A percentile compares a stretch with the other conserved stretches of the same genome.
These are phyloP conservation scores for Naganishia kalamii DNA, from an alignment of 768 basidiomycete species.

Conservation along the genomic window DNA sequence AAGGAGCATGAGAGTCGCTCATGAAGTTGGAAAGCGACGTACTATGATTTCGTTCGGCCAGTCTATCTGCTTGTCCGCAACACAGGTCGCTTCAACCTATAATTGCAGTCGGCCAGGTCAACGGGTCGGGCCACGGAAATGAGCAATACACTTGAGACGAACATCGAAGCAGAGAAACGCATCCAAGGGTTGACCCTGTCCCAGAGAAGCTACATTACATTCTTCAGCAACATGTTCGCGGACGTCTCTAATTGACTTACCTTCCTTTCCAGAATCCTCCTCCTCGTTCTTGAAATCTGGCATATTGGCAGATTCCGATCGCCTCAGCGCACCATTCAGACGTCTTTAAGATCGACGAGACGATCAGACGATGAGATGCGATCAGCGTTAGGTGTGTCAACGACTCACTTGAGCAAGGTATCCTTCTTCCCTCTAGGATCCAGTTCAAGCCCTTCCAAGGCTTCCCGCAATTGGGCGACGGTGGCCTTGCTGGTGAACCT, in stretches of 20 bases:
- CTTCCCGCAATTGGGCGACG: slow-evolving; percentile 38
- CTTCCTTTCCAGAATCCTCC: neutral
- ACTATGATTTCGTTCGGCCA: slow-evolving; percentile 97
- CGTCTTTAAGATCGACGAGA: neutral
- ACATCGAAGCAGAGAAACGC: slow-evolving; percentile 83
- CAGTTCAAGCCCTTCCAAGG: slow-evolving; percentile 39
- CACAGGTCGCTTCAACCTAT: slow-evolving; percentile 45
- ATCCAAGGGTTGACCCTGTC: slow-evolving; percentile 52
- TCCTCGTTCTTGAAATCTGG: neutral
- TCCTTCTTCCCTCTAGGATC: slow-evolving; percentile 47
- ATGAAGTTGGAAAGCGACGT: slow-evolving; percentile 36
- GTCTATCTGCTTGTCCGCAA: slow-evolving; percentile 59
- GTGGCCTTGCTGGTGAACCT: slow-evolving; percentile 26
- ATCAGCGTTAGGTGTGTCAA: neutral
- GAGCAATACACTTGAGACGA: no score
- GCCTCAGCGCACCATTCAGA: slow-evolving; percentile 8
- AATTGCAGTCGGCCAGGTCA: no score
- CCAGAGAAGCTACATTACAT: neutral
- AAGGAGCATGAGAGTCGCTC: slow-evolving; percentile 12
- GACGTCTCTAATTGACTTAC: neutral
- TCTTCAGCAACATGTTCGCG: no score
- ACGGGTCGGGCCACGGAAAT: no score
- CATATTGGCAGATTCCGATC: neutral
- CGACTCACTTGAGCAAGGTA: slow-evolving; percentile 44
- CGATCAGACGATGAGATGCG: slow-evolving; percentile 14